These are phyloP conservation scores for Kwoniella bestiolae DNA, from an alignment of 768 basidiomycete genomes.

Conservation along the genomic window DNA sequence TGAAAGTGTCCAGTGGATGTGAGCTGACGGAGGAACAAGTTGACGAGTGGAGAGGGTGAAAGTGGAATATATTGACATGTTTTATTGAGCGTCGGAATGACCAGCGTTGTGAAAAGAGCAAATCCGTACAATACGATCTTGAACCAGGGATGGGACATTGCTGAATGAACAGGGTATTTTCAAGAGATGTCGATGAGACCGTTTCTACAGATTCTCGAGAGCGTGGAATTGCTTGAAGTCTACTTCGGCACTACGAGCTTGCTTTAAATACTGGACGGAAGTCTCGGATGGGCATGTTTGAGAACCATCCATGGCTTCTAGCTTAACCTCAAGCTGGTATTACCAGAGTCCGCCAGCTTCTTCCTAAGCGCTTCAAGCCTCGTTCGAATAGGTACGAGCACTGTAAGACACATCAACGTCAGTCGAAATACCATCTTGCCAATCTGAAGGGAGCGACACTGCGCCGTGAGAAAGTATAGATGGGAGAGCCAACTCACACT, in stretches of 20 bases:
- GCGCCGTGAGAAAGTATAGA: not conserved
- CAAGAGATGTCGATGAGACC: not conserved
- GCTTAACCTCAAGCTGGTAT: not conserved
- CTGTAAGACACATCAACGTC: too few species aligned
- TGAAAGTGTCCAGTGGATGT: too few species aligned
- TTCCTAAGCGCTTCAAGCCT: slow-evolving; percentile 36
- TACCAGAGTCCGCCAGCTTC: slow-evolving; percentile 37
- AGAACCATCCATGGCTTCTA: too few species aligned
- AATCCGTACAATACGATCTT: not conserved
- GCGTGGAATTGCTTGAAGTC: too few species aligned
- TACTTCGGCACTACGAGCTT: too few species aligned
- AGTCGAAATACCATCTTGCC: not conserved
- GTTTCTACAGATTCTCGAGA: too few species aligned
- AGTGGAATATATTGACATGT: not conserved
- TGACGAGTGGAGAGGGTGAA: not conserved
- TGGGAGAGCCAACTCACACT: slow-evolving; percentile 50
- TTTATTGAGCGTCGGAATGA: not conserved
- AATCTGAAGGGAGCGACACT: not conserved
- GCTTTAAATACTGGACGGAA: too few species aligned
- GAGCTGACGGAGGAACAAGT: too few species aligned
- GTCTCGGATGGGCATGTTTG: too few species aligned
- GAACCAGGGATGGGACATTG: not conserved
- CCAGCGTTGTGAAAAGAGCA: not conserved
- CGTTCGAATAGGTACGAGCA: slow-evolving; percentile 37
- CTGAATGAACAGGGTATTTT: not conserved